Percentiles rank a stretch among this genome's conserved stretches.
Evolutionary conservation across 2,329 filamentous ascomycete genomes (phyloP).

Genomic region (Fusarium sp.): DNA sequence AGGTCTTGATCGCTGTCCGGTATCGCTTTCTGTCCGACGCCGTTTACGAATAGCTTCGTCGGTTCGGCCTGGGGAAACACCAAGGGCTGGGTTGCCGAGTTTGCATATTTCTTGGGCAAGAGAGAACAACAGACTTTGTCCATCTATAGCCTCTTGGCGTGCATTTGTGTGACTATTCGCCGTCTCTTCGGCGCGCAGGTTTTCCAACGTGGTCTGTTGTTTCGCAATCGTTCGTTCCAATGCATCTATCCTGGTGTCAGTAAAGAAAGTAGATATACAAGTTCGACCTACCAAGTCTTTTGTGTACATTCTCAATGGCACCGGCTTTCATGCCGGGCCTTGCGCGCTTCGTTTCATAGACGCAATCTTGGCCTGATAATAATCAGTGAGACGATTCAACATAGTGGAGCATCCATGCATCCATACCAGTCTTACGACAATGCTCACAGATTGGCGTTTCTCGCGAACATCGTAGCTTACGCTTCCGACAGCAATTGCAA

Average conservation of each 20-base stretch:
- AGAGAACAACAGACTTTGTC: slow-evolving; percentile 17
- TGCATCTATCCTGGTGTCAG: slow-evolving; percentile 3
- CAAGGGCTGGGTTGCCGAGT: neutral
- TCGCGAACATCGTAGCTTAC: slow-evolving; percentile 40
- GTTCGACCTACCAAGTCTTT: slow-evolving; percentile 46
- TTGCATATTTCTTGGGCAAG: slow-evolving; percentile 34
- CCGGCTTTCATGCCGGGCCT: slow-evolving; percentile 58
- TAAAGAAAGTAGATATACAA: neutral
- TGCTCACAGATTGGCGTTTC: slow-evolving; percentile 39
- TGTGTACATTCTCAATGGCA: slow-evolving; percentile 56
- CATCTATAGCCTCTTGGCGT: neutral
- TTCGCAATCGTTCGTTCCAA: slow-evolving; percentile 30
- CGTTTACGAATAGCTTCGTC: slow-evolving; percentile 14
- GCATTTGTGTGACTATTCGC: neutral
- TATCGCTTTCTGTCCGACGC: slow-evolving; percentile 10
- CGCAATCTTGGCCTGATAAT: slow-evolving; percentile 1
- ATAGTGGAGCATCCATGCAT: accelerated
- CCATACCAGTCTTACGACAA: slow-evolving; percentile 30
- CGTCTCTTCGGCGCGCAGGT: neutral
- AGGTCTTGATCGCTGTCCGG: neutral
- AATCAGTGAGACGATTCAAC: neutral
- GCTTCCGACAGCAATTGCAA: slow-evolving; percentile 39
- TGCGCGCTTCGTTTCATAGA: slow-evolving; percentile 45
- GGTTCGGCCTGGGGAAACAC: neutral
- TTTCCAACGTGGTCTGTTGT: slow-evolving; percentile 32